These are phyloP conservation scores for Puya raimondii DNA, from an alignment of 176 grass and related monocot genomes.

Conservation along the genomic window DNA sequence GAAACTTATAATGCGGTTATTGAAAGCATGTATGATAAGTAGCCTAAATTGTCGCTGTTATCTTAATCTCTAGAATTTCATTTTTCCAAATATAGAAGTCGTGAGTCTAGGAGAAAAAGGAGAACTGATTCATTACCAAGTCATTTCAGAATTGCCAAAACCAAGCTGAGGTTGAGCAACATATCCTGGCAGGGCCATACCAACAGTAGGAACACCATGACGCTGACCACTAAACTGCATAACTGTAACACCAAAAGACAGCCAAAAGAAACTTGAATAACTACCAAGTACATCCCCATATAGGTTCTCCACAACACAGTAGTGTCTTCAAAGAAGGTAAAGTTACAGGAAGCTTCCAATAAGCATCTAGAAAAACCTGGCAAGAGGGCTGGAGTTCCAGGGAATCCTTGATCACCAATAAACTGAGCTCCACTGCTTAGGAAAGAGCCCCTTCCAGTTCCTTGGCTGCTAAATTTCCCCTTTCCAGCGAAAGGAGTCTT, in stretches of 20 bases:
- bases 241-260: conserved; percentile 37
- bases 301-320: not conserved
- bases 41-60: no score
- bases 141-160: conserved; percentile 78
- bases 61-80: no score
- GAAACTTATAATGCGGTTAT: conserved; percentile 5
- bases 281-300: conserved; percentile 1
- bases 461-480: conserved; percentile 42
- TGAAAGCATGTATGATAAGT: not conserved
- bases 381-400: conserved; percentile 87
- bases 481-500: conserved; percentile 28
- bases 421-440: conserved; percentile 62
- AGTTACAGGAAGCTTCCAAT: not conserved
- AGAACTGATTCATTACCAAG: conserved; percentile 43
- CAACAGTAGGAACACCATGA: conserved; percentile 68
- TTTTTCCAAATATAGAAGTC: no score
- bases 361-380: conserved; percentile 55
- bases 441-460: conserved; percentile 46
- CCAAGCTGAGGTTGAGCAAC: conserved; percentile 88
- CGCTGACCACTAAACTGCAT: conserved; percentile 92
- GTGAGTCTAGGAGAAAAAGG: no score
- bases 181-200: conserved; percentile 93
- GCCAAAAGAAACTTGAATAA: conserved; percentile 5
- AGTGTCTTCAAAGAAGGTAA: no score
- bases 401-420: conserved; percentile 74